Evolutionary conservation across 2,329 filamentous ascomycete genomes (phyloP).

Genomic region (Arthrocladium fulminans): DNA sequence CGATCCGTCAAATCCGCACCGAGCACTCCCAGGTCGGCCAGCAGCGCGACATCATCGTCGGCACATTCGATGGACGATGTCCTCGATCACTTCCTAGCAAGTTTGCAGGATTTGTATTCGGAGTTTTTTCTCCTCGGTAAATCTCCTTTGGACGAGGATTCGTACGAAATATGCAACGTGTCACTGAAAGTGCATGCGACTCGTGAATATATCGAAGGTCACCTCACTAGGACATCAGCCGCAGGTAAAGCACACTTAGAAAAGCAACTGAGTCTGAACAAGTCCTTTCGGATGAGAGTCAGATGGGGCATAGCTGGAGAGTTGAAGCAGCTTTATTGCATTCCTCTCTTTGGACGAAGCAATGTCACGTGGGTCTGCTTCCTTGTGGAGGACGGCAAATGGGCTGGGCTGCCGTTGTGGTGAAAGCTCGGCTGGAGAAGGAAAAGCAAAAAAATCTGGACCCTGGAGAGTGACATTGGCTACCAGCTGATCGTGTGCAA

Average conservation of each 20-base stretch:
- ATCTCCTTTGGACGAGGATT: slow-evolving; percentile 20
- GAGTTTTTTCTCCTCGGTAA: slow-evolving; percentile 25
- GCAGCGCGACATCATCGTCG: slow-evolving; percentile 4
- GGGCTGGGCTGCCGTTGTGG: slow-evolving; percentile 2
- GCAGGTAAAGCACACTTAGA: slow-evolving; percentile 18
- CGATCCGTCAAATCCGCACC: slow-evolving; percentile 6
- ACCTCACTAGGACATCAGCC: slow-evolving; percentile 22
- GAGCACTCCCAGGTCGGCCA: background rate
- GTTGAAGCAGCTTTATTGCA: slow-evolving; percentile 25
- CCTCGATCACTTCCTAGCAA: slow-evolving; percentile 22
- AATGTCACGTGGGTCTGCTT: slow-evolving; percentile 25
- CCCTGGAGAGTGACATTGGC: too few species aligned
- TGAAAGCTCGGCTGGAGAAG: background rate
- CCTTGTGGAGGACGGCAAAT: slow-evolving; percentile 18
- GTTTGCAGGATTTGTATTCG: slow-evolving; percentile 23
- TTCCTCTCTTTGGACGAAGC: slow-evolving; percentile 22
- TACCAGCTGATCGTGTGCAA: too few species aligned
- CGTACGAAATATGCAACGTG: slow-evolving; percentile 27
- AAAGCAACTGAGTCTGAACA: slow-evolving; percentile 14
- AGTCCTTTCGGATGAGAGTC: slow-evolving; percentile 21
- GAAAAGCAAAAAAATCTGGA: too few species aligned
- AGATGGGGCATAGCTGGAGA: slow-evolving; percentile 22
- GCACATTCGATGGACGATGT: slow-evolving; percentile 13
- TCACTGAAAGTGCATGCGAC: slow-evolving; percentile 21
- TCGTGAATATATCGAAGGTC: slow-evolving; percentile 24